Conservation (phyloP, 2,329 filamentous ascomycete species). For the Botryosphaeria dothidea region DNA sequence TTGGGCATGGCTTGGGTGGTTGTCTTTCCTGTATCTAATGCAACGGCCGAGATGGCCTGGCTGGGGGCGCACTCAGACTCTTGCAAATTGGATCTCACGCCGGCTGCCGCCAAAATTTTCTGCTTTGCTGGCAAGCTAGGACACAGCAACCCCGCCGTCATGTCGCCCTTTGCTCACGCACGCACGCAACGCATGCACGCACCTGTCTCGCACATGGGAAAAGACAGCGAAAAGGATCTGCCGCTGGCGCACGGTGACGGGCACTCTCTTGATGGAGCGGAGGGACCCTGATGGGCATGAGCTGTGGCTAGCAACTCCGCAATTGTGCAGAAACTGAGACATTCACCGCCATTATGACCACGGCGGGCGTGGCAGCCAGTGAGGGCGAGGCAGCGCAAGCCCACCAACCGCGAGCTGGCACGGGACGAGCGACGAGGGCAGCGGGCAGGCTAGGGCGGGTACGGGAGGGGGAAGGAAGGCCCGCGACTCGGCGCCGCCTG, state of each 20-base stretch:
- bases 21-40: slow-evolving; percentile 12
- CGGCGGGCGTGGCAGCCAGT: neutral
- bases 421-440: neutral
- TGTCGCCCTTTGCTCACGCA: slow-evolving; percentile 1
- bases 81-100: slow-evolving; percentile 18
- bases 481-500: neutral
- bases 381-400: neutral
- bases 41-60: neutral
- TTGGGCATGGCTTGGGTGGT: slow-evolving; percentile 4
- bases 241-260: slow-evolving; percentile 13
- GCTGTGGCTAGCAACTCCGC: no score
- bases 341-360: slow-evolving; percentile 18
- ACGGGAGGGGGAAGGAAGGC: neutral
- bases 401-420: slow-evolving; percentile 7
- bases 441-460: slow-evolving; percentile 8
- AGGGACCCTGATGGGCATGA: slow-evolving; percentile 15
- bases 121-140: slow-evolving; percentile 14
- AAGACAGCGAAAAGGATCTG: slow-evolving; percentile 13
- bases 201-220: slow-evolving; percentile 10
- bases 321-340: slow-evolving; percentile 14
- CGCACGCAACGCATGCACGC: neutral
- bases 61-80: slow-evolving; percentile 1
- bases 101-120: slow-evolving; percentile 6
- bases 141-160: slow-evolving; percentile 4
- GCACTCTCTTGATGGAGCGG: neutral